Base-by-base conservation (phyloP, 2,329 filamentous ascomycete genomes). In the Talaromyces sp. region DNA sequence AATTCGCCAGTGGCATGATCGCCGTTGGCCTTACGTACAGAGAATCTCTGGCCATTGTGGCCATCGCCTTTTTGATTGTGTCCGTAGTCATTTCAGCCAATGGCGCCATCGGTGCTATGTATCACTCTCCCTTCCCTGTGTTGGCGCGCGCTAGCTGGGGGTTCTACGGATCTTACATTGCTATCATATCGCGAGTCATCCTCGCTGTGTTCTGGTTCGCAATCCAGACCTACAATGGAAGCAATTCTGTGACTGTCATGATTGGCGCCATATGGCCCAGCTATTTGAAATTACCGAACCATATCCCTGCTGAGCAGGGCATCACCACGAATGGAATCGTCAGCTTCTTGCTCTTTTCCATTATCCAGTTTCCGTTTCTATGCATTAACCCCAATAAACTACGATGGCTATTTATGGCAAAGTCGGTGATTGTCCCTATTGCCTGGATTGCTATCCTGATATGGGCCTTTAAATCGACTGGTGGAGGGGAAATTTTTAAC, bases 211-310 rank as follows among this genome's bases (percentile, higher is more conserved):
- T 85, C 70, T 85, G 83, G 88, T 84, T 88, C 57, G 85, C 85
- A 0, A 87, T 89, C 53, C 85, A 88, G 65, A 84, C 83, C 46
- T 84, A 85, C 62, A 87, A 86, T 63, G 86, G 86, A 0, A 85
- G 81, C 0, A 82, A 83, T 60, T 76, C 78, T 0, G 75, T 83
- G 9, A 73, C 74, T 4, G 79, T 80, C 50, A 82, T 83, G 72
- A 72, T 84, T 14, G 77, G 77, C 8, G 81, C 82, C 1, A 84
- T 85, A 63, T 80, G 76, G 77, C 76, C 77, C 2, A 74, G 72
- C 14, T 79, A 72, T 58, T 63, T 71, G 51, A 62, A 63, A 1
- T 56, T 79, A n/a, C 63, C 65, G 10, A 78, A 79, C 60, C 57
- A 60, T 26, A 75, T 80, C 11, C 71, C 79, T 0, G 72, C 67